Evolutionary conservation across 768 basidiomycete species (phyloP), one percentile per base, ranked within the genome.

Genomic region (Boletellus ananas): DNA sequence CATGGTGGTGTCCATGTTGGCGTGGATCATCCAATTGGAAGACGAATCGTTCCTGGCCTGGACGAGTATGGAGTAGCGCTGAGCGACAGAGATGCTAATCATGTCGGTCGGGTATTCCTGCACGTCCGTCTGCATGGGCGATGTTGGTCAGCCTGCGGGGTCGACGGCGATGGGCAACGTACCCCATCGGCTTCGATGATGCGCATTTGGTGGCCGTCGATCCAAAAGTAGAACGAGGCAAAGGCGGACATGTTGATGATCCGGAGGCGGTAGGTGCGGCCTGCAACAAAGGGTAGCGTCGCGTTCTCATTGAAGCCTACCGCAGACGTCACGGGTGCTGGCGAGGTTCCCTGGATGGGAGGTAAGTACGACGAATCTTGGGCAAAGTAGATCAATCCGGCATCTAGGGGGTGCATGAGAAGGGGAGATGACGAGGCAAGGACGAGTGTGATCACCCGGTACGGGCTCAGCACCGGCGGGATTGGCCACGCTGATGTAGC

Each of bases 31-130:
- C 84, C 85, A 98, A 74, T 99, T 96, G 18, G 79, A 72, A 3
- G 78, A 71, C 0, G 85, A 87, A 55, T 93, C 89, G 68, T 94
- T 94, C 42, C 87, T 81, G 10, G 95, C 94, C 11, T 85, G 86
- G 45, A 99, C 90, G 29, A 97, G 82, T 35, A 99, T 74, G 0
- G 94, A 94, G 69, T 95, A 96, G 17, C 95, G 83, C 67, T 98
- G 95, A 0, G 94, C 94, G 27, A 87, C 92, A 13, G 90, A 77
- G 49, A 97, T 50, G 37, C 81, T 77, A 43, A 97, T 60, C 34
- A 87, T 66, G 63, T 90, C 87, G 55, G 84, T 84, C 0, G 84
- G 77, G 35, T 72, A 86, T 54, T 85, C 83, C 62, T 88, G 77
- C 2, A 84, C 76, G 70, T 97, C 95, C 1, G 81, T 87, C 83